Evolutionary conservation across 2,329 filamentous ascomycete genomes (phyloP), one percentile per base, ranked within the genome.

Genomic region (Fusarium humuli): DNA sequence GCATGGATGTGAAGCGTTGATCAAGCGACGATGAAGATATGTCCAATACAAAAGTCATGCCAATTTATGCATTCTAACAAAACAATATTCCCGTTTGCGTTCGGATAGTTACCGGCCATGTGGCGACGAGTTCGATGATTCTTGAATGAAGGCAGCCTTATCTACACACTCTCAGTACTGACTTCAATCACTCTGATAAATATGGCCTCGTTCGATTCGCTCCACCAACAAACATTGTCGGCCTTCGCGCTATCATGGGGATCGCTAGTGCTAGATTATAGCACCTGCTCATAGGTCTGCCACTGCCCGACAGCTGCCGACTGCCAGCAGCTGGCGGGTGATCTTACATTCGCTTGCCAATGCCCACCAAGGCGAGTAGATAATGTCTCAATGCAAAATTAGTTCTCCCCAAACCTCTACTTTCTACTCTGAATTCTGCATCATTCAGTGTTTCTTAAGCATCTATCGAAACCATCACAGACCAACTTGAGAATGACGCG

Each of bases 111-210:
- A 6, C 7, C 5, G 16, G 5, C 9, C 7, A 16, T 37, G 12
- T 3, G 2, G 34, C 20, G 12, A 8, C 2, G 18, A 20, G 18
- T 5, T 18, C 22, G 7, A 20, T 11, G 13, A 20, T 5, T 22
- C n/a, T 11, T n/a, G 6, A 20, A 3, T 16, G 22, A 9, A 4
- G 0, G 0, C 18, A 37, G 18, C 18, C 3, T 37, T 0, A 0
- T 37, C 18, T 37, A 37, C 2, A n/a, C 0, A n/a, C 2, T n/a
- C 34, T n/a, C 34, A 4, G 0, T 37, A n/a, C 1, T 2, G 18
- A 2, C 18, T 18, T 12, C 18, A n/a, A n/a, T n/a, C 10, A 37
- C 34, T 7, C 5, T 37, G 34, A n/a, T 1, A 37, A 37, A 37
- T 10, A 37, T 6, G 18, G 6, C 34, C 2, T 2, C 4, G 34